phyloP scores from a whole-genome alignment of 129 eudicot genomes.

The Calendula officinalis region DNA sequence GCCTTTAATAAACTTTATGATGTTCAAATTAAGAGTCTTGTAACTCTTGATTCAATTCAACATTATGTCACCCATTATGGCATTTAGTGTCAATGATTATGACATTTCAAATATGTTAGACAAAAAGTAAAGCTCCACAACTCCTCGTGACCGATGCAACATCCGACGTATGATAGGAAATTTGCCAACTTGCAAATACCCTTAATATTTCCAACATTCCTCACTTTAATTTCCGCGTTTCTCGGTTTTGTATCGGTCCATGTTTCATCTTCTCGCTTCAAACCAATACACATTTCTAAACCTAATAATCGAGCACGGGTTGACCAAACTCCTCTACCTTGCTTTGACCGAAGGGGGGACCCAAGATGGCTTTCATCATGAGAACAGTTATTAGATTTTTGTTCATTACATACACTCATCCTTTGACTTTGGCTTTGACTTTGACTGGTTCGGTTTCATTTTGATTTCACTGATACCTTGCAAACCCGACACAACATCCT shows the following conservation, averaged over 20 bases:
- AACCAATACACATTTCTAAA: constrained; percentile 15
- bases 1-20: too few species aligned
- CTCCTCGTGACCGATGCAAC: too few species aligned
- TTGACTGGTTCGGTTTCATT: constrained; percentile 27
- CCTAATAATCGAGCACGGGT: constrained; percentile 9
- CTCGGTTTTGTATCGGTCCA: neutral
- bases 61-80: too few species aligned
- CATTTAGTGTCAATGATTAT: too few species aligned
- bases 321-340: constrained; percentile 21
- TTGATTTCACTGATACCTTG: constrained; percentile 31
- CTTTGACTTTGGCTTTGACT: neutral
- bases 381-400: neutral
- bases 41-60: too few species aligned
- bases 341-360: constrained; percentile 29
- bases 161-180: too few species aligned
- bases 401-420: neutral
- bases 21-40: too few species aligned
- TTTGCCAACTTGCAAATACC: too few species aligned
- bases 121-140: too few species aligned
- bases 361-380: constrained; percentile 18
- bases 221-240: constrained; percentile 1
- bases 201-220: too few species aligned
- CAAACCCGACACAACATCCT: constrained; percentile 37
- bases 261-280: constrained; percentile 7
- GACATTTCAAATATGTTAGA: too few species aligned